Conservation (phyloP, 2,329 filamentous ascomycete genomes). For the Parastagonospora nodorum region DNA sequence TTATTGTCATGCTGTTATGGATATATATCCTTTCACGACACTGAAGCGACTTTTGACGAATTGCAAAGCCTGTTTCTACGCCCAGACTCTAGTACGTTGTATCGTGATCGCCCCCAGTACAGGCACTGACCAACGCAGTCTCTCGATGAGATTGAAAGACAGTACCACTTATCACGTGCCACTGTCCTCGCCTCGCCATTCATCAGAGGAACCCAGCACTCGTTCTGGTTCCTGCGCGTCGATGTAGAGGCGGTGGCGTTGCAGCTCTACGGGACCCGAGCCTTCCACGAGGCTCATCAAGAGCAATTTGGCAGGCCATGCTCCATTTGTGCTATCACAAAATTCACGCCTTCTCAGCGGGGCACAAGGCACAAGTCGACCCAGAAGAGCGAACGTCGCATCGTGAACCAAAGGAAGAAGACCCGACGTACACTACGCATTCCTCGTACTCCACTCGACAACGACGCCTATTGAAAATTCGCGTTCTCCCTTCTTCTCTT, state of each 20-base stretch:
- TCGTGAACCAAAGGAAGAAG: constrained; percentile 1
- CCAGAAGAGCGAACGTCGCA: background rate
- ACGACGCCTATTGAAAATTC: background rate
- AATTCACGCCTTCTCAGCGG: constrained; percentile 5
- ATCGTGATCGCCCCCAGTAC: background rate
- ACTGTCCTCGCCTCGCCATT: constrained; percentile 15
- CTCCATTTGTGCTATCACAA: constrained; percentile 27
- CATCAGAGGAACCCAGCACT: constrained; percentile 20
- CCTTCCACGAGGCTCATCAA: constrained; percentile 30
- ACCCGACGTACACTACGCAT: background rate
- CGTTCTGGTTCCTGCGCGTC: constrained; percentile 32
- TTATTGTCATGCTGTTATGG: constrained; percentile 29
- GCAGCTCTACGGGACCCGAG: constrained; percentile 34
- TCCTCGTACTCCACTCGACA: background rate
- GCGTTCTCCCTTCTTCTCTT: background rate
- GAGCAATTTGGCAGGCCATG: constrained; percentile 31
- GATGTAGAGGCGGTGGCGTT: constrained; percentile 38
- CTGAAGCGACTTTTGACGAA: constrained; percentile 23
- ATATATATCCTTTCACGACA: constrained; percentile 29
- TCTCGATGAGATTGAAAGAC: constrained; percentile 31
- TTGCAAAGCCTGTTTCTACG: constrained; percentile 38
- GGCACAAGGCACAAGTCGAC: background rate
- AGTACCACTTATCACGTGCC: constrained; percentile 32
- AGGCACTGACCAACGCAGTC: constrained; percentile 17
- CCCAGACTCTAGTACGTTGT: constrained; percentile 29